Percentiles rank a stretch among this genome's conserved stretches.
phyloP scores from a whole-genome alignment of 768 basidiomycete species.

The Lactarius pseudohatsudake region DNA sequence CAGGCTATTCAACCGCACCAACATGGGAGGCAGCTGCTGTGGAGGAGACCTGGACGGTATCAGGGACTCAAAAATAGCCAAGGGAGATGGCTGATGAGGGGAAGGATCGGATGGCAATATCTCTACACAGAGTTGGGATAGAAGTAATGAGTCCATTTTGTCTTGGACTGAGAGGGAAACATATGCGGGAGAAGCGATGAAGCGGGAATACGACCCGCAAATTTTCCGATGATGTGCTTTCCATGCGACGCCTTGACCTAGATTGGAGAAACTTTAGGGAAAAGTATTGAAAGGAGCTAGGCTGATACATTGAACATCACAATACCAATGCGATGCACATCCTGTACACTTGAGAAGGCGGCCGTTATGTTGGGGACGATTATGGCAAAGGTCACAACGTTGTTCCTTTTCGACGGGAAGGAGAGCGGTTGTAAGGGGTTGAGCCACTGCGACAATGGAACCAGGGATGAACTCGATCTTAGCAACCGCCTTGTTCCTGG shows the following conservation, averaged over 20 bases:
- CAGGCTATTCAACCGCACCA: background rate
- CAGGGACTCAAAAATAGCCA: constrained; percentile 32
- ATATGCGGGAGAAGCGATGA: constrained; percentile 46
- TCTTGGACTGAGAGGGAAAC: constrained; percentile 53
- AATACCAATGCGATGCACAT: constrained; percentile 75
- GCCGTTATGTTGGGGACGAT: constrained; percentile 33
- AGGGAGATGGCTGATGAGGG: background rate
- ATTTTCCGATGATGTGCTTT: constrained; percentile 60
- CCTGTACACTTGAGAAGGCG: constrained; percentile 58
- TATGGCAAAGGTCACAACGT: constrained; percentile 68
- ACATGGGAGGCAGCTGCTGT: constrained; percentile 37
- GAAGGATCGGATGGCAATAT: constrained; percentile 29
- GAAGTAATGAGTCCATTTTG: constrained; percentile 58
- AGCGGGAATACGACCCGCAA: constrained; percentile 59
- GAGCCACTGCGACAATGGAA: constrained; percentile 46
- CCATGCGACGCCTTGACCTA: constrained; percentile 76
- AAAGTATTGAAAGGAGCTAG: constrained; percentile 7
- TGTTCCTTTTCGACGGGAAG: constrained; percentile 56
- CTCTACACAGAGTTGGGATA: constrained; percentile 60
- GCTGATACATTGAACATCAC: constrained; percentile 57
- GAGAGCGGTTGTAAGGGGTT: constrained; percentile 49
- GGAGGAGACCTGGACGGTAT: constrained; percentile 28
- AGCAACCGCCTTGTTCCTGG: constrained; percentile 54
- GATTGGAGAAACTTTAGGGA: constrained; percentile 17
- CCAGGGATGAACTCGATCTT: constrained; percentile 43